Conservation (phyloP, 495 filamentous ascomycete species). For the Penicillium lagena region DNA sequence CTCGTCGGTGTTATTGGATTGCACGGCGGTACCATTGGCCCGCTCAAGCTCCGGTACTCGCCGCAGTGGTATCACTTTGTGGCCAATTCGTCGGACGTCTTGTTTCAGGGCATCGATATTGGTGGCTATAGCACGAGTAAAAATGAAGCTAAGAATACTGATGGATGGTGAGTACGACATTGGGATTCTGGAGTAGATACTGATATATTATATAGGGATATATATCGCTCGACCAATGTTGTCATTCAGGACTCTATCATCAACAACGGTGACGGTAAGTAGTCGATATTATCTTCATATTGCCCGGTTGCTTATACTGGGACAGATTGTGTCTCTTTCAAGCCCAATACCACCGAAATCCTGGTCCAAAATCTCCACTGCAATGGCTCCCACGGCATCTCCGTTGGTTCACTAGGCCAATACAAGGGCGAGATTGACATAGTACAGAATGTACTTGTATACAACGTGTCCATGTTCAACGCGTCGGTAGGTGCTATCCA, state of each 20-base stretch:
- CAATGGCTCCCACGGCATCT: constrained; percentile 70
- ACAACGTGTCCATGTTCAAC: constrained; percentile 62
- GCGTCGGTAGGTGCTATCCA: constrained; percentile 33
- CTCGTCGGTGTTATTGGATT: constrained; percentile 58
- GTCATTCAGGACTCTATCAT: constrained; percentile 64
- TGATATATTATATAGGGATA: constrained; percentile 37
- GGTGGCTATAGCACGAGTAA: constrained; percentile 43
- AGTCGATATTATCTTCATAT: neutral
- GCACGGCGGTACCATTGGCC: constrained; percentile 52
- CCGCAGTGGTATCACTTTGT: constrained; percentile 66
- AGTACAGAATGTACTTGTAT: constrained; percentile 57
- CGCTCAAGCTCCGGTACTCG: constrained; percentile 55
- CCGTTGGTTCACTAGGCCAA: constrained; percentile 62
- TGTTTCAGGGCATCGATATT: constrained; percentile 63
- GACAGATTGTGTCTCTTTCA: constrained; percentile 67
- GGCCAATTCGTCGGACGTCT: constrained; percentile 59
- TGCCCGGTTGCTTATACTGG: constrained; percentile 4
- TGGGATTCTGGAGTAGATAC: neutral
- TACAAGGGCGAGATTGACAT: constrained; percentile 59
- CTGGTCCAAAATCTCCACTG: constrained; percentile 64
- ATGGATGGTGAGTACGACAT: constrained; percentile 46
- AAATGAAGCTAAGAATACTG: constrained; percentile 58
- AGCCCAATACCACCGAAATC: constrained; percentile 70
- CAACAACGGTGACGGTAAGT: constrained; percentile 58
- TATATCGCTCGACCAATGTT: constrained; percentile 55